These are phyloP conservation scores for Fusarium mexicanum DNA, from an alignment of 2,329 filamentous ascomycete species.

Conservation along the genomic window DNA sequence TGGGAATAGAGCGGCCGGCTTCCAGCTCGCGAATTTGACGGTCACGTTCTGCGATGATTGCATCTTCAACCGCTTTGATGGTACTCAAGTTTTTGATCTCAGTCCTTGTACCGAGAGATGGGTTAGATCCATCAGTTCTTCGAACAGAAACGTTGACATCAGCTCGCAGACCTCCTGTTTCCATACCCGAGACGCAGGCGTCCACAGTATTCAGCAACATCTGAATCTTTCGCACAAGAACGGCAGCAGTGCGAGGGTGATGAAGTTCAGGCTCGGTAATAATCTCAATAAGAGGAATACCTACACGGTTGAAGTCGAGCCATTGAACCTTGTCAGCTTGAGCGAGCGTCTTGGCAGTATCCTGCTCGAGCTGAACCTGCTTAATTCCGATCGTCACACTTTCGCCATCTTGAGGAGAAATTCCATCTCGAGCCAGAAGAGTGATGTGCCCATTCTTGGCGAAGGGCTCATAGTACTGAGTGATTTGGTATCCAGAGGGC, in stretches of 20 bases:
- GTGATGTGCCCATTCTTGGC: conserved; percentile 76
- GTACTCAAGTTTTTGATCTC: conserved; percentile 98
- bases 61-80: conserved; percentile 94
- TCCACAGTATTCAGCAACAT: conserved; percentile 80
- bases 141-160: conserved; percentile 96
- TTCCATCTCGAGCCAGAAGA: conserved; percentile 79
- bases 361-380: conserved; percentile 97
- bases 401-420: conserved; percentile 77
- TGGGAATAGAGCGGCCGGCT: conserved; percentile 76
- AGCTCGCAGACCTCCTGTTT: conserved; percentile 86
- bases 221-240: conserved; percentile 90
- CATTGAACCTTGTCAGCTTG: conserved; percentile 78
- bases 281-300: conserved; percentile 91
- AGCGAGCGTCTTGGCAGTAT: conserved; percentile 92
- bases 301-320: conserved; percentile 94
- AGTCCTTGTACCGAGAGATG: conserved; percentile 79
- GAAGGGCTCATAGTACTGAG: conserved; percentile 86
- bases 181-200: conserved; percentile 91
- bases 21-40: conserved; percentile 86
- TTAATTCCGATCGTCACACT: conserved; percentile 82
- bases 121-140: conserved; percentile 56
- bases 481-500: conserved; percentile 95
- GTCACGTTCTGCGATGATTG: conserved; percentile 89
- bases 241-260: conserved; percentile 85
- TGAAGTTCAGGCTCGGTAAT: conserved; percentile 93